Conservation (phyloP, 2,329 filamentous ascomycete species). For the Fusarium marasasianum region DNA sequence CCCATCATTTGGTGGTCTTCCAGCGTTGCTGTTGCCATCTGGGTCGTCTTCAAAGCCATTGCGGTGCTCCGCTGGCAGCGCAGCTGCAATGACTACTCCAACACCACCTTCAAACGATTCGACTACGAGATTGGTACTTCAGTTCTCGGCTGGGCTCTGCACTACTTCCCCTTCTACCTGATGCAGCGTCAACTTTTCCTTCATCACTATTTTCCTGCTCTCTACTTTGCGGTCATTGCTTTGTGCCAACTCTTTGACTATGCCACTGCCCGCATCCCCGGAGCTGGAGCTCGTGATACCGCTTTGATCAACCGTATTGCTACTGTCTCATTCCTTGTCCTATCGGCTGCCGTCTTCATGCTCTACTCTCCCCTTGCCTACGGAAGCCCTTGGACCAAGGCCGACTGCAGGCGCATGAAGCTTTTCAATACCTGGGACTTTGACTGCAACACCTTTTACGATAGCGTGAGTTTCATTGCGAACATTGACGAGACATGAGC, state of each 20-base stretch:
- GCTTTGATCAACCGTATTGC: conserved; percentile 79
- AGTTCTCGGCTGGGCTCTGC: conserved; percentile 93
- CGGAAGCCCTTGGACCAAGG: conserved; percentile 92
- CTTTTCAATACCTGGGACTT: conserved; percentile 93
- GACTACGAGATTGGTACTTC: conserved; percentile 95
- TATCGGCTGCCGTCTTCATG: conserved; percentile 79
- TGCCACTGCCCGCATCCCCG: conserved; percentile 74
- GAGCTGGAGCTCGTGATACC: conserved; percentile 70
- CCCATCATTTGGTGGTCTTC: conserved; percentile 95
- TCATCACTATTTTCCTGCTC: conserved; percentile 96
- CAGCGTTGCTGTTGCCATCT: conserved; percentile 79
- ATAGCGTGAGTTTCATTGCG: conserved; percentile 73
- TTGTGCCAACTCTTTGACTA: conserved; percentile 93
- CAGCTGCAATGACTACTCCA: conserved; percentile 85
- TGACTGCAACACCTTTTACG: conserved; percentile 94
- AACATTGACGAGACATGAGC: neutral
- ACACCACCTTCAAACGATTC: conserved; percentile 90
- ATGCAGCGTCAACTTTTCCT: conserved; percentile 99
- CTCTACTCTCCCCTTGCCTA: conserved; percentile 92
- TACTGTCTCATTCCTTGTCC: conserved; percentile 76
- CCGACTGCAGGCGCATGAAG: conserved; percentile 87
- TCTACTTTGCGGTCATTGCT: conserved; percentile 93
- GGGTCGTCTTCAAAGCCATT: conserved; percentile 85
- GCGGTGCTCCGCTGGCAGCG: conserved; percentile 94
- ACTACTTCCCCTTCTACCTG: conserved; percentile 98